Evolutionary conservation across 192 early-diverging fungal genomes (phyloP).

Genomic region (Funneliformis geosporum): DNA sequence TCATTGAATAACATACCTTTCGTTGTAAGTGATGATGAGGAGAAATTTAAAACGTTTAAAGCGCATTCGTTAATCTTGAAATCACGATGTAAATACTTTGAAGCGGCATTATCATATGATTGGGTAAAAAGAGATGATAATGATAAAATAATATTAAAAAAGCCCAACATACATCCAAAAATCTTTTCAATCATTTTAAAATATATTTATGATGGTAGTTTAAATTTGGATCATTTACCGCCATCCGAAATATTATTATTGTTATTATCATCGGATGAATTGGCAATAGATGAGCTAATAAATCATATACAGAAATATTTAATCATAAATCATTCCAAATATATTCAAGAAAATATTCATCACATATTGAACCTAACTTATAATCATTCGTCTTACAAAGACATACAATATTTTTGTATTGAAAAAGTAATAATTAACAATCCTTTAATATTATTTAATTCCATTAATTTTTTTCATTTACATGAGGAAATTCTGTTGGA

Average conservation of each 20-base stretch:
- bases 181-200: not conserved
- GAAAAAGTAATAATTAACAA: not conserved
- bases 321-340: not conserved
- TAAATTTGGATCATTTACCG: not conserved
- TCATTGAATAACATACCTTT: not conserved
- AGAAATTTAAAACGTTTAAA: conserved; percentile 21
- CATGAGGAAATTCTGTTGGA: conserved; percentile 4
- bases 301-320: conserved; percentile 9
- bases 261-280: conserved; percentile 21
- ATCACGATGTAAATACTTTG: conserved; percentile 17
- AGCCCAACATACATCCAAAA: conserved; percentile 2
- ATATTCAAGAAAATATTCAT: conserved; percentile 10
- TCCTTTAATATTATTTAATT: not conserved
- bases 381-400: not conserved
- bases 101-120: not conserved
- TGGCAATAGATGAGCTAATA: conserved; percentile 1
- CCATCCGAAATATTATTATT: conserved; percentile 7
- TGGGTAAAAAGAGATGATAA: conserved; percentile 14
- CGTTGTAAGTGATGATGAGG: not conserved
- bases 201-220: conserved; percentile 23
- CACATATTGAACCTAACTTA: not conserved
- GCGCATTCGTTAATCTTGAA: conserved; percentile 16
- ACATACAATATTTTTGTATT: conserved; percentile 14
- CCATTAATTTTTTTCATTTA: not conserved
- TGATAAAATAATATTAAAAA: conserved; percentile 5